These are phyloP conservation scores for Eutrema japonicum DNA, from an alignment of 345 rosid genomes.

Conservation along the genomic window DNA sequence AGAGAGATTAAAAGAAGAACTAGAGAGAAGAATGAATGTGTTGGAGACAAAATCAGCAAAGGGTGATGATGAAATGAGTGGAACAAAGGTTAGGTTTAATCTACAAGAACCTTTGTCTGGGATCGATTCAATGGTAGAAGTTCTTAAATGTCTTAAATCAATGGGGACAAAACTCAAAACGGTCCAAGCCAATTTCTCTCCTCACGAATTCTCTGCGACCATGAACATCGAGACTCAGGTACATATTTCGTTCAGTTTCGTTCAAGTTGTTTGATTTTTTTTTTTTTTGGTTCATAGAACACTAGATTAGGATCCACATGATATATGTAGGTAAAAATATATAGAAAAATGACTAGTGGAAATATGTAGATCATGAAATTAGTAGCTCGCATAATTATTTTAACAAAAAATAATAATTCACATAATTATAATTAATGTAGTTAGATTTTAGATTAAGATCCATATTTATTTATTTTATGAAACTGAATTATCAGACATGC, in stretches of 20 bases:
- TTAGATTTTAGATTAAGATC: no score
- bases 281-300: neutral
- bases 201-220: constrained; percentile 45
- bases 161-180: constrained; percentile 44
- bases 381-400: no score
- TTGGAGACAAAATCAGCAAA: constrained; percentile 37
- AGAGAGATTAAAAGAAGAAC: constrained; percentile 44
- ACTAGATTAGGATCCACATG: no score
- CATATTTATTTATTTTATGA: no score
- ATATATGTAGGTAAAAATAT: no score
- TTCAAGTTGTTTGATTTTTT: neutral
- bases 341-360: no score
- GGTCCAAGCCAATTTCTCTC: constrained; percentile 49
- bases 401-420: no score
- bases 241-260: neutral
- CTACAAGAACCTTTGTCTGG: constrained; percentile 57
- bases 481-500: no score
- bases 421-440: no score
- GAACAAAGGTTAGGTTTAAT: constrained; percentile 48
- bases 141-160: constrained; percentile 54
- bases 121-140: constrained; percentile 61
- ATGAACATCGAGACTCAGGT: constrained; percentile 58
- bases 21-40: constrained; percentile 49
- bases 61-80: constrained; percentile 19
- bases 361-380: no score